A percentile compares a stretch with the other conserved stretches of the same genome.
Evolutionary conservation across 441 rosid genomes (phyloP).

Genomic region (Adansonia grandidieri): DNA sequence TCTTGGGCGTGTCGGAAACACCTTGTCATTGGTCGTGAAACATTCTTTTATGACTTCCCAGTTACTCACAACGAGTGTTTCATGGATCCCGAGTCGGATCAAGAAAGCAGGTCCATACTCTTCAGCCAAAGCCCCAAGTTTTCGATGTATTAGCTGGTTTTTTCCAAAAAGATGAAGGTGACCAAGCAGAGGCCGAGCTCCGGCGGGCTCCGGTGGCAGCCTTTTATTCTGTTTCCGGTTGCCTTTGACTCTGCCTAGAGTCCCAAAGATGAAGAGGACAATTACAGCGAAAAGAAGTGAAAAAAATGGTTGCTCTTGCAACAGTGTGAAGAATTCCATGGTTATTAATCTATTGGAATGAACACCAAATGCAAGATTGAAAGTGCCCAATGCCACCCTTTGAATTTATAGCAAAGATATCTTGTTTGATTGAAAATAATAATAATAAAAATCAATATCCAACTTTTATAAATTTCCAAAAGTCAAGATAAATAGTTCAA

Average conservation of each 20-base stretch:
- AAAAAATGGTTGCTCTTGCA: conserved; percentile 8
- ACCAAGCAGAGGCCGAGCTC: conserved; percentile 46
- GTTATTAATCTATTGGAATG: neutral
- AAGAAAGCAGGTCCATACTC: conserved; percentile 44
- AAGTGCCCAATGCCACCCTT: neutral
- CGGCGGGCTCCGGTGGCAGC: conserved; percentile 44
- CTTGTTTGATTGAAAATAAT: too few species aligned
- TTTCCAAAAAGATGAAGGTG: conserved; percentile 36
- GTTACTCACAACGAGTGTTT: conserved; percentile 41
- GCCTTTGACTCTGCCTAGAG: neutral
- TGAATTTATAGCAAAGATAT: neutral
- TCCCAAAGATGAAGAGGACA: neutral
- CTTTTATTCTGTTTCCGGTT: conserved; percentile 19
- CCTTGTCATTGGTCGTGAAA: conserved; percentile 45
- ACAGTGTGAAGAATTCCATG: conserved; percentile 18
- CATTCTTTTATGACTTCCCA: conserved; percentile 48
- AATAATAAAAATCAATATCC: too few species aligned
- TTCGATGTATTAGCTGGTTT: conserved; percentile 37
- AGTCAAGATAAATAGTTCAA: too few species aligned
- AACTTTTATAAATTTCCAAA: too few species aligned
- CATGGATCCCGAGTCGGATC: conserved; percentile 39
- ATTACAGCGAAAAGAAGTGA: conserved; percentile 27
- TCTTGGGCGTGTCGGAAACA: conserved; percentile 42
- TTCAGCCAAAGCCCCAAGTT: conserved; percentile 43
- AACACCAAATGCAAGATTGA: neutral